Percentiles rank a stretch among this genome's conserved stretches.
Evolutionary conservation across 1,139 yeast species (phyloP).

Genomic region (Sugiyamaella paludigena): DNA sequence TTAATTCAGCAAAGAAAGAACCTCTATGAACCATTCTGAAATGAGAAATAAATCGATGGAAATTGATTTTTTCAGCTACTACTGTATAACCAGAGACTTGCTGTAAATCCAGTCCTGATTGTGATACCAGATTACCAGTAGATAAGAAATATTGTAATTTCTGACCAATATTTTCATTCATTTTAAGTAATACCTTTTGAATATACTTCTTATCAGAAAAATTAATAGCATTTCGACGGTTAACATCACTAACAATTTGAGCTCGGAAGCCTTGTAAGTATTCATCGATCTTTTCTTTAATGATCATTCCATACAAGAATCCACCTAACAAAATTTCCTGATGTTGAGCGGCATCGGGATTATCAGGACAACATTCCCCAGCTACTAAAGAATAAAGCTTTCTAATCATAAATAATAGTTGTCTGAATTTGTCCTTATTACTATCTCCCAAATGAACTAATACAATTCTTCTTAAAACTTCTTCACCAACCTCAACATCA

Average conservation of each 20-base stretch:
- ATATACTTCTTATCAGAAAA: constrained; percentile 83
- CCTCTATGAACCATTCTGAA: constrained; percentile 99
- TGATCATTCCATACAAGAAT: constrained; percentile 91
- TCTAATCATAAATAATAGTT: constrained; percentile 91
- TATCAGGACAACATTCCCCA: constrained; percentile 95
- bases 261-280: constrained; percentile 69
- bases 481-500: constrained; percentile 88
- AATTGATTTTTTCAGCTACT: constrained; percentile 96
- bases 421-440: constrained; percentile 74
- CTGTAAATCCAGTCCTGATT: constrained; percentile 95
- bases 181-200: constrained; percentile 70
- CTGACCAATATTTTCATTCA: constrained; percentile 91
- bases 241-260: constrained; percentile 77
- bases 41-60: constrained; percentile 94
- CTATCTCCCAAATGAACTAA: constrained; percentile 73
- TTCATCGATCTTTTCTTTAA: constrained; percentile 95
- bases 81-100: constrained; percentile 98
- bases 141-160: constrained; percentile 91
- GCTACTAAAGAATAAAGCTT: constrained; percentile 92
- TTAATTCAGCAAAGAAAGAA: constrained; percentile 96
- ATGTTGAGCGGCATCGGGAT: constrained; percentile 99
- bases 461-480: constrained; percentile 77
- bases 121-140: constrained; percentile 95
- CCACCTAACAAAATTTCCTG: constrained; percentile 97
- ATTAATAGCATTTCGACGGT: constrained; percentile 78